Percentiles rank a stretch among this genome's conserved stretches.
phyloP scores from a whole-genome alignment of 2,329 filamentous ascomycete species.

The Pezicula radicicola region DNA sequence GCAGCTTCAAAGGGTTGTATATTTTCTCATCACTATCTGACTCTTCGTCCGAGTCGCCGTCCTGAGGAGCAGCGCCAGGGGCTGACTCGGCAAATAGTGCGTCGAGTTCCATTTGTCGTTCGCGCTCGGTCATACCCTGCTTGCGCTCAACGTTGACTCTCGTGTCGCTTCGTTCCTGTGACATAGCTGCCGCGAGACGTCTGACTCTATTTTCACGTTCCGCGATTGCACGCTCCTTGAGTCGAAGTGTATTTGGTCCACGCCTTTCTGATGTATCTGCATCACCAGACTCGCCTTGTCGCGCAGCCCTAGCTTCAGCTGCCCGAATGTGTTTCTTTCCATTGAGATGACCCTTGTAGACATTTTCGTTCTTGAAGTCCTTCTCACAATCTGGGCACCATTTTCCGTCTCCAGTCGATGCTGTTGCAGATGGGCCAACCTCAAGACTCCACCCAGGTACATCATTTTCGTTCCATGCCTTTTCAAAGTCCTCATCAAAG shows the following conservation, averaged over 20 bases:
- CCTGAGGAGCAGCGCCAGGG: conserved; percentile 30
- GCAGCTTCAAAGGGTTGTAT: conserved; percentile 95
- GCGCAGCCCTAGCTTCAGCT: conserved; percentile 60
- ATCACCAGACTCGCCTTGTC: conserved; percentile 35
- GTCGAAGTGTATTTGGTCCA: conserved; percentile 34
- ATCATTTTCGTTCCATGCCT: conserved; percentile 76
- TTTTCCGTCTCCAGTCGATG: conserved; percentile 56
- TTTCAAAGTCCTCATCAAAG: conserved; percentile 82
- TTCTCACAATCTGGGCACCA: conserved; percentile 94
- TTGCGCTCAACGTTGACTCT: conserved; percentile 93
- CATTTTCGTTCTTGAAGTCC: conserved; percentile 92
- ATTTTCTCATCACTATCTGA: conserved; percentile 80
- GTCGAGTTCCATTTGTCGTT: conserved; percentile 90
- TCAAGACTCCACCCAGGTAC: conserved; percentile 76
- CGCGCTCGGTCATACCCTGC: conserved; percentile 95
- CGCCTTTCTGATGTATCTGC: conserved; percentile 24
- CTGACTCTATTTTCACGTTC: conserved; percentile 83
- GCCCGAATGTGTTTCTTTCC: conserved; percentile 93
- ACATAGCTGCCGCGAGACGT: conserved; percentile 77
- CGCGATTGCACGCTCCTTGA: conserved; percentile 89
- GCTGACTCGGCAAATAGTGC: conserved; percentile 68
- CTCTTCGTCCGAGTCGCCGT: conserved; percentile 58
- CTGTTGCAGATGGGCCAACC: conserved; percentile 15
- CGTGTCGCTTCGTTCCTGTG: conserved; percentile 83
- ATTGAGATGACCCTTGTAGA: conserved; percentile 83